These are phyloP conservation scores for Arthroderma sp. DNA, from an alignment of 2,329 filamentous ascomycete species.

Conservation along the genomic window DNA sequence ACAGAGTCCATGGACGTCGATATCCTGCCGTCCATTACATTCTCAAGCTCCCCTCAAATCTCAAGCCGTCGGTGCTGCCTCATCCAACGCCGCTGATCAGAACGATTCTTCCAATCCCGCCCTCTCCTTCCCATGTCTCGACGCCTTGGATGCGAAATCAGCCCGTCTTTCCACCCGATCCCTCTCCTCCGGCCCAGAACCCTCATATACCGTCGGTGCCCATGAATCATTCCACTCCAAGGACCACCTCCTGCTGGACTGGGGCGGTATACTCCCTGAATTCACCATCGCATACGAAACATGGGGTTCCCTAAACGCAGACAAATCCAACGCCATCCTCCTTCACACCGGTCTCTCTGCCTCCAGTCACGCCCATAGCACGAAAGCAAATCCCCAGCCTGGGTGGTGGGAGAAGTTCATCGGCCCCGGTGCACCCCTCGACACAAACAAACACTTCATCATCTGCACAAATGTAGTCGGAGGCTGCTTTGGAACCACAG, in stretches of 20 bases:
- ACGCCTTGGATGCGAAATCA: constrained; percentile 67
- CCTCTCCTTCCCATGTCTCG: constrained; percentile 80
- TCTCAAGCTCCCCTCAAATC: neutral
- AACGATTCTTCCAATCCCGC: constrained; percentile 56
- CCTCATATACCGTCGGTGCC: constrained; percentile 82
- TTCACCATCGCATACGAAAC: constrained; percentile 89
- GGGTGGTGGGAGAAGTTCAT: constrained; percentile 99
- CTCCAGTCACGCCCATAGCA: constrained; percentile 94
- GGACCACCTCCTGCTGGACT: constrained; percentile 71
- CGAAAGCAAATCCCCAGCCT: constrained; percentile 68
- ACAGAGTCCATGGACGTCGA: neutral
- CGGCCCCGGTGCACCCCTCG: constrained; percentile 67
- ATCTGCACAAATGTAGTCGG: constrained; percentile 96
- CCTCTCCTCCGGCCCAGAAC: constrained; percentile 68
- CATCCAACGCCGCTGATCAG: neutral
- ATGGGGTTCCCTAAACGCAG: constrained; percentile 69
- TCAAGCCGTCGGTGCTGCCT: neutral
- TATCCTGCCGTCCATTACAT: neutral
- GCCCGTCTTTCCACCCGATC: constrained; percentile 57
- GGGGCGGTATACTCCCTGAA: constrained; percentile 80
- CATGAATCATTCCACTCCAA: constrained; percentile 63
- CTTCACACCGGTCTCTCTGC: constrained; percentile 89
- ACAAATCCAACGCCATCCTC: constrained; percentile 78
- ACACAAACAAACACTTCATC: constrained; percentile 83
- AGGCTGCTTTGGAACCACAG: constrained; percentile 90